These are phyloP conservation scores for Colletotrichum sp. DNA, from an alignment of 2,329 filamentous ascomycete genomes.

Conservation along the genomic window DNA sequence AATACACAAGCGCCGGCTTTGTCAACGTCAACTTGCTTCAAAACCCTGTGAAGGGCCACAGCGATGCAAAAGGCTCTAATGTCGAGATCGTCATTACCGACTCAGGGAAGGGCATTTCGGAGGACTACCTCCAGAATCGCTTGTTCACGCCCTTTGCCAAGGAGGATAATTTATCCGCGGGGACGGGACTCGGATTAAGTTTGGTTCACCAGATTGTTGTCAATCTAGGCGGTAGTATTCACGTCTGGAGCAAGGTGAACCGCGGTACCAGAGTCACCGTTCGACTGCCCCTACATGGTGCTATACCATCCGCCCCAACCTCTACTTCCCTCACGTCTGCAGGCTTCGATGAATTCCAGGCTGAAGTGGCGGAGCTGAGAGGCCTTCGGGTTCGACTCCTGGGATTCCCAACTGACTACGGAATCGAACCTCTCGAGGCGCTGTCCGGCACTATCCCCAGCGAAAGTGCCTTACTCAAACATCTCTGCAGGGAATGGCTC, in stretches of 20 bases:
- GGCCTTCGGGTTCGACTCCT: constrained; percentile 34
- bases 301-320: not conserved
- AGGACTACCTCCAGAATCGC: constrained; percentile 64
- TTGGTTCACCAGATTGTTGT: constrained; percentile 67
- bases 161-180: constrained; percentile 64
- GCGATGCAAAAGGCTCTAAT: not conserved
- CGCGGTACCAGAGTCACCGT: constrained; percentile 41
- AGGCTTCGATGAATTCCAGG: constrained; percentile 31
- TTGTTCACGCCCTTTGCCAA: constrained; percentile 70
- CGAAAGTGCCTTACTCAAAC: constrained; percentile 22
- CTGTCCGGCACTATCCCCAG: not conserved
- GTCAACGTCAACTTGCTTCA: constrained; percentile 34
- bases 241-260: constrained; percentile 53
- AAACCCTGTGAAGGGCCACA: not conserved
- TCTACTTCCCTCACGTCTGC: not conserved
- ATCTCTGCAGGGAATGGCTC: constrained; percentile 38
- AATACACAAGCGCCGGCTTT: constrained; percentile 54
- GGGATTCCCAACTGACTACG: constrained; percentile 17
- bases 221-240: constrained; percentile 62
- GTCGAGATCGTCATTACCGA: constrained; percentile 59
- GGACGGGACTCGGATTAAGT: constrained; percentile 69
- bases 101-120: constrained; percentile 69
- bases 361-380: constrained; percentile 29
- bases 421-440: not conserved
- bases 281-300: constrained; percentile 30